Evolutionary conservation across 192 early-diverging fungal genomes (phyloP), one percentile per base, ranked within the genome.

Genomic region (Mortierella alpina): DNA sequence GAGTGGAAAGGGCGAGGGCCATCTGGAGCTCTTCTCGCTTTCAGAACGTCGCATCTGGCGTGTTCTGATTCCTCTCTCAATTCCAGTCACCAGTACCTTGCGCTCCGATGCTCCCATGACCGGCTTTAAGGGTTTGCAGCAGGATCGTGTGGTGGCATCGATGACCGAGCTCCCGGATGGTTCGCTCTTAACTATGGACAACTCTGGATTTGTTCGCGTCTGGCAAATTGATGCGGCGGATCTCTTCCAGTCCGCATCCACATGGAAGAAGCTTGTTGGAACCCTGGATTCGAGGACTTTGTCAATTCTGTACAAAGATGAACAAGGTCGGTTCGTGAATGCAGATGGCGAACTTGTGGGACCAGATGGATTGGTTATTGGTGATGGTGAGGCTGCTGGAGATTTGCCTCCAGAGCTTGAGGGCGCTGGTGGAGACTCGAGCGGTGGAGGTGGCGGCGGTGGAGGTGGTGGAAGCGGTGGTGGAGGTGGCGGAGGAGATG

Each of bases 241-340:
- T 40, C 64, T 91, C 7, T 86, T 87, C 63, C 67, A 83, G 8
- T 77, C 88, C 15, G 88, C 86, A 4, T 75, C 87, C 47, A 88
- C 85, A 5, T 91, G 90, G 90, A 91, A 86, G 60, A 86, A 87
- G 53, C 69, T 91, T 66, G 90, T 91, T 44, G 90, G 90, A 6
- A 84, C 85, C 15, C 62, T 84, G 15, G 90, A 91, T 56, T 84
- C 85, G 51, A 82, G 86, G 15, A 73, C 77, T 0, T 70, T 91
- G 42, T 82, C 87, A 13, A 84, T 91, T 20, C 80, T 90, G 13
- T 91, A 90, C 68, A 84, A 89, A 61, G 83, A 84, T 18, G 82
- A 83, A 20, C 58, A 89, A 20, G 84, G 85, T 23, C 54, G 56
- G 9, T 80, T 66, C 40, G 66, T 70, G 14, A 75, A 84, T 51